A percentile compares a stretch with the other conserved stretches of the same genome.
These are phyloP conservation scores for Agroathelia rolfsii DNA, from an alignment of 1,284 basidiomycete genomes.

Conservation along the genomic window DNA sequence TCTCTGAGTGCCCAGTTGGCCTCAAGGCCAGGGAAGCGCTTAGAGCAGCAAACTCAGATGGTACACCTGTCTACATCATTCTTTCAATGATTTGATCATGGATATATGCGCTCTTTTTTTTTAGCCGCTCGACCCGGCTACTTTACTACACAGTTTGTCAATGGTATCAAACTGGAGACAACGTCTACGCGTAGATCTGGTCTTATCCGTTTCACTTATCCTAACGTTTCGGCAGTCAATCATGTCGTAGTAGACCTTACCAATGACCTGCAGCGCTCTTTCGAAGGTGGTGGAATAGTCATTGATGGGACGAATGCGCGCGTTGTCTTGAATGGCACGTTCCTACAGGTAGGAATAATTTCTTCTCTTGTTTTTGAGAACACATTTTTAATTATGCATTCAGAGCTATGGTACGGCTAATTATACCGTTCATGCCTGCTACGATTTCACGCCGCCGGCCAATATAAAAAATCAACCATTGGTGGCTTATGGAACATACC, in stretches of 20 bases:
- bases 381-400: no score
- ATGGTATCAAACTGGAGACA: slow-evolving; percentile 38
- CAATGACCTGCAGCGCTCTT: slow-evolving; percentile 37
- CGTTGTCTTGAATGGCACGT: slow-evolving; percentile 31
- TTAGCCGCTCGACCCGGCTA: slow-evolving; percentile 35
- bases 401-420: slow-evolving; percentile 39
- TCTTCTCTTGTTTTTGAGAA: background rate
- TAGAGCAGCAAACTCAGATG: slow-evolving; percentile 29
- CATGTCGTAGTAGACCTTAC: slow-evolving; percentile 29
- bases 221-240: slow-evolving; percentile 10
- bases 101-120: background rate
- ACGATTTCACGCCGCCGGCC: slow-evolving; percentile 27
- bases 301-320: slow-evolving; percentile 22
- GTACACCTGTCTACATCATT: slow-evolving; percentile 14
- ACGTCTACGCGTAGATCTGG: slow-evolving; percentile 37
- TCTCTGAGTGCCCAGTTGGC: slow-evolving; percentile 30
- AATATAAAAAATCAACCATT: no score
- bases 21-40: slow-evolving; percentile 28
- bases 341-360: slow-evolving; percentile 25
- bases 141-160: slow-evolving; percentile 40
- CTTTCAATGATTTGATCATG: background rate
- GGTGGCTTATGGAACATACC: slow-evolving; percentile 28
- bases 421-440: slow-evolving; percentile 38
- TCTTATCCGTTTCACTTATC: slow-evolving; percentile 35
- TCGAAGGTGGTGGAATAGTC: slow-evolving; percentile 32